Evolutionary conservation across 139 green algal genomes (phyloP).

Genomic region (Monoraphidium neglectum): DNA sequence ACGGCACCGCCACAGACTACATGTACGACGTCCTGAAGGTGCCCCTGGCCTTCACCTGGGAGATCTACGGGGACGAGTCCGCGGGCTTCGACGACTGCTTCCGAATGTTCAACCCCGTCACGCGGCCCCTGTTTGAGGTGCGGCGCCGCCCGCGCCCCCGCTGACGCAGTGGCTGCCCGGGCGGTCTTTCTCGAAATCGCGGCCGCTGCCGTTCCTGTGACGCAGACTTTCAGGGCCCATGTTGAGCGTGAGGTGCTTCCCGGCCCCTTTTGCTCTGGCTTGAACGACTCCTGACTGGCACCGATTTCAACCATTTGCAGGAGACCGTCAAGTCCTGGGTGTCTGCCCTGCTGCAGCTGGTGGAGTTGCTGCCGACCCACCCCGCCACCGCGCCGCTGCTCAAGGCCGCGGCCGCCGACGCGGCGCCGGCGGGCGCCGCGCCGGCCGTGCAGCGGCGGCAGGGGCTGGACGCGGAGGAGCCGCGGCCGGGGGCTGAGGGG

Average conservation of each 20-base stretch:
- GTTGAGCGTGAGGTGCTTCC: not conserved
- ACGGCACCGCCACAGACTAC: slow-evolving; percentile 97
- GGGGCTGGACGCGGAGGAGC: too few species aligned
- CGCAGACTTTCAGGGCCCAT: not conserved
- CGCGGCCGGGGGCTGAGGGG: too few species aligned
- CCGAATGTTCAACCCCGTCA: slow-evolving; percentile 95
- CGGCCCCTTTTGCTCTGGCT: not conserved
- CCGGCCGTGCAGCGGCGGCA: too few species aligned
- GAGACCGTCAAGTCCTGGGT: slow-evolving; percentile 57
- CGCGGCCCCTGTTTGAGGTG: slow-evolving; percentile 43
- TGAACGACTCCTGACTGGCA: not conserved
- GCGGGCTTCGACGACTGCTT: slow-evolving; percentile 93
- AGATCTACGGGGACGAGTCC: slow-evolving; percentile 92
- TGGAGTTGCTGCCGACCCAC: slow-evolving; percentile 71
- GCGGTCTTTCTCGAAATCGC: too few species aligned
- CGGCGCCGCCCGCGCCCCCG: not conserved
- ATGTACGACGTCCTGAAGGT: slow-evolving; percentile 84
- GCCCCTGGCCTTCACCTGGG: slow-evolving; percentile 90
- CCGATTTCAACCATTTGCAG: not conserved
- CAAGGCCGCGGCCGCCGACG: not conserved
- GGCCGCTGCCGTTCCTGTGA: not conserved
- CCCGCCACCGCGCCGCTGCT: slow-evolving; percentile 37
- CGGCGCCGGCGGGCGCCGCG: too few species aligned
- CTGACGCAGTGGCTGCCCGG: not conserved
- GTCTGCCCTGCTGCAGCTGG: slow-evolving; percentile 58